Percentiles rank a stretch among this genome's conserved stretches.
Evolutionary conservation across 805 yeast genomes (phyloP).

Genomic region (Zygosaccharomyces bailii): DNA sequence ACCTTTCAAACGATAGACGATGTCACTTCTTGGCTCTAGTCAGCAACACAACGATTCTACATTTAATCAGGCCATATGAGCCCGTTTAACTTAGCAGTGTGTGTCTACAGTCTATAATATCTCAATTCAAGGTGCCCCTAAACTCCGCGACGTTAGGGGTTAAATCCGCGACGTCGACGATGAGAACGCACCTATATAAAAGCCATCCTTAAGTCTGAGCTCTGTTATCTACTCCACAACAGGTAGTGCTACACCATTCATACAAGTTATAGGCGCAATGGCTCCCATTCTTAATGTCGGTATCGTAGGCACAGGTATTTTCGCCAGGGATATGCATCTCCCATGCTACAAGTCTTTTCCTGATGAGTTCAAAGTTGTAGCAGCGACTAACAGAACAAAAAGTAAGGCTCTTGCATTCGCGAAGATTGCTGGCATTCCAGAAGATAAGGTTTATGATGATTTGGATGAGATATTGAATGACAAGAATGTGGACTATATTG

Average conservation of each 20-base stretch:
- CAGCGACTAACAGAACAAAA: slow-evolving; percentile 80
- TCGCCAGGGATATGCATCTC: slow-evolving; percentile 79
- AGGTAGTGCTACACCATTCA: not conserved
- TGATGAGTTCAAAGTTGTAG: slow-evolving; percentile 52
- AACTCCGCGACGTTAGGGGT: not conserved
- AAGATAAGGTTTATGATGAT: slow-evolving; percentile 51
- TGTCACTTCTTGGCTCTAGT: too few relatives aligned
- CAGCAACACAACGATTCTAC: too few relatives aligned
- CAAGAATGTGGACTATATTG: slow-evolving; percentile 68
- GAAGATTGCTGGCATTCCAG: slow-evolving; percentile 49
- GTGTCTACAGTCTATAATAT: too few relatives aligned
- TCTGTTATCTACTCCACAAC: not conserved
- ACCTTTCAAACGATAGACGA: too few relatives aligned
- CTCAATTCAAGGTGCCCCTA: slow-evolving; percentile 1
- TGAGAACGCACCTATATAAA: not conserved
- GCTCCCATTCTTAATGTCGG: slow-evolving; percentile 50
- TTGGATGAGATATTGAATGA: slow-evolving; percentile 66
- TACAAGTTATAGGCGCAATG: slow-evolving; percentile 10
- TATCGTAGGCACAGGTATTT: slow-evolving; percentile 79
- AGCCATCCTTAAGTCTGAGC: not conserved
- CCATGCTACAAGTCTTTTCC: slow-evolving; percentile 61
- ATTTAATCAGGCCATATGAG: too few relatives aligned
- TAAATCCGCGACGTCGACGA: not conserved
- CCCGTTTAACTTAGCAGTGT: too few relatives aligned
- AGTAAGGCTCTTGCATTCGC: slow-evolving; percentile 83